These are phyloP conservation scores for Colletotrichum karsti DNA, from an alignment of 2,329 filamentous ascomycete genomes.

Conservation along the genomic window DNA sequence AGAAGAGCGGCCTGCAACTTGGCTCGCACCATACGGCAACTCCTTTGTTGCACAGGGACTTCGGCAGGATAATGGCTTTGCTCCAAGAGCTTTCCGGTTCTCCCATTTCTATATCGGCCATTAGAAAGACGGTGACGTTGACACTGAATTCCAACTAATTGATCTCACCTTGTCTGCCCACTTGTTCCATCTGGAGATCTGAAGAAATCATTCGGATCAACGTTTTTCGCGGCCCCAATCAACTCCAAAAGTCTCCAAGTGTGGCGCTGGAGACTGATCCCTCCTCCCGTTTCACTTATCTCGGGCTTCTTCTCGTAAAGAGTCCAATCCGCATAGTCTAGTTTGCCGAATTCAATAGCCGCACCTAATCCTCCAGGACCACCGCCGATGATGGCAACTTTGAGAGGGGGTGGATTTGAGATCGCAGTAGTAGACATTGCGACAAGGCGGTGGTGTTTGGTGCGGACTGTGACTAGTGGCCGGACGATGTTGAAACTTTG, in stretches of 20 bases:
- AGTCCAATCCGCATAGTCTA: slow-evolving; percentile 40
- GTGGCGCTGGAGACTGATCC: slow-evolving; percentile 44
- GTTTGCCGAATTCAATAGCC: slow-evolving; percentile 40
- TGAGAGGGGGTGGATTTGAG: not conserved
- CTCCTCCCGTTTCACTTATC: slow-evolving; percentile 46
- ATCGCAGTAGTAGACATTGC: not conserved
- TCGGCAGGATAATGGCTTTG: slow-evolving; percentile 32
- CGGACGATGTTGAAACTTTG: too few relatives aligned
- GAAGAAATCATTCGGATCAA: slow-evolving; percentile 40
- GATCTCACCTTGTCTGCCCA: slow-evolving; percentile 34
- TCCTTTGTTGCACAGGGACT: slow-evolving; percentile 34
- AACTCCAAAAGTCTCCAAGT: slow-evolving; percentile 45
- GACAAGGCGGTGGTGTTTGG: too few relatives aligned
- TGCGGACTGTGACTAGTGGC: too few relatives aligned
- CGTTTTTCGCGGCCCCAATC: slow-evolving; percentile 40
- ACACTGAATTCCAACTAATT: not conserved
- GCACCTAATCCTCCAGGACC: slow-evolving; percentile 39
- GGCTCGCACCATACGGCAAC: slow-evolving; percentile 41
- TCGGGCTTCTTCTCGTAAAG: slow-evolving; percentile 45
- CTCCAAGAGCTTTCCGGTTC: slow-evolving; percentile 38
- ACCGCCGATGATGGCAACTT: slow-evolving; percentile 35
- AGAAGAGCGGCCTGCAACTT: slow-evolving; percentile 58
- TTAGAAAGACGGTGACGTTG: not conserved
- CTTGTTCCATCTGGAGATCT: slow-evolving; percentile 34
- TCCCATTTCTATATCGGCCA: slow-evolving; percentile 35